Evolutionary conservation across 208 protist species (phyloP).

Genomic region (Trypanosoma rangeli): DNA sequence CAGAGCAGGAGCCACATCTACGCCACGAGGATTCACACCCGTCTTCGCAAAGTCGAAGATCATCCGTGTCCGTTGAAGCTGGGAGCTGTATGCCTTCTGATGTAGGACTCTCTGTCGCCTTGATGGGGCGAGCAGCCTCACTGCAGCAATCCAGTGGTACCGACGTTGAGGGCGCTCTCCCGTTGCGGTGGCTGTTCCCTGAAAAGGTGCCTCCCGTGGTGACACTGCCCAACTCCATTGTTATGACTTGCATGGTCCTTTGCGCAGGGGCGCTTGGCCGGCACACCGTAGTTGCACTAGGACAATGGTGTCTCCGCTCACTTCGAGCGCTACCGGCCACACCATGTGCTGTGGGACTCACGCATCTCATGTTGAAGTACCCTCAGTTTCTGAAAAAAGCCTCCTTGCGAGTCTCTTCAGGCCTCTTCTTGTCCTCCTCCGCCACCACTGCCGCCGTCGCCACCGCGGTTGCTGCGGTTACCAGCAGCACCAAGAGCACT

Average conservation of each 20-base stretch:
- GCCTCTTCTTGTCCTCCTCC: neutral
- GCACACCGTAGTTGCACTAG: conserved; percentile 21
- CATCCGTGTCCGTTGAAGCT: neutral
- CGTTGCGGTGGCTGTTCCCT: conserved; percentile 22
- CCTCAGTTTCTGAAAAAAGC: conserved; percentile 20
- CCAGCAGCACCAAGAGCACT: neutral
- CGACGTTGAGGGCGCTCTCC: neutral
- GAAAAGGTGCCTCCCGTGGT: conserved; percentile 11
- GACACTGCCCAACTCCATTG: conserved; percentile 12
- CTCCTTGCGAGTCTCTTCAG: neutral
- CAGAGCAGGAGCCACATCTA: too few relatives aligned
- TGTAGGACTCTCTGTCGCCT: neutral
- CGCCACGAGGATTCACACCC: too few relatives aligned
- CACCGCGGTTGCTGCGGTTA: neutral
- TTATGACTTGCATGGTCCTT: conserved; percentile 30
- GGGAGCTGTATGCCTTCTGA: neutral
- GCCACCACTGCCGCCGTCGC: neutral
- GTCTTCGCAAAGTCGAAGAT: too few relatives aligned
- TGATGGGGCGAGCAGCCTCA: neutral
- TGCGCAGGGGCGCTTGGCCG: conserved; percentile 8
- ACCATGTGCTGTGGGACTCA: conserved; percentile 23
- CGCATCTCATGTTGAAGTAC: conserved; percentile 32
- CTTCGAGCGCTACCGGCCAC: neutral
- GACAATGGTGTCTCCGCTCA: conserved; percentile 23
- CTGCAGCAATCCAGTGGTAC: neutral